These are phyloP conservation scores for Podospora australis DNA, from an alignment of 495 filamentous ascomycete genomes.

Conservation along the genomic window DNA sequence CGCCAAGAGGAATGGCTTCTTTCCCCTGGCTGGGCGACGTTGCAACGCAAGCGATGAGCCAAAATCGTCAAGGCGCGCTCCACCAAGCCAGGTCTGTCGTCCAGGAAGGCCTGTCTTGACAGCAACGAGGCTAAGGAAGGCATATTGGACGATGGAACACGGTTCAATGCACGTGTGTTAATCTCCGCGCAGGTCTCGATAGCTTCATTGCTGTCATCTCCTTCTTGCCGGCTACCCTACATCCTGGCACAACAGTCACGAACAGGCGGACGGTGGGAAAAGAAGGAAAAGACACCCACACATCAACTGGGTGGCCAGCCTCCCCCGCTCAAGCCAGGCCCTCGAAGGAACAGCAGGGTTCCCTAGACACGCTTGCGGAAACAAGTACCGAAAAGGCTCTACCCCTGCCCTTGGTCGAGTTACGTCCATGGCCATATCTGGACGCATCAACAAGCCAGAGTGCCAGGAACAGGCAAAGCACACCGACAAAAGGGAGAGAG, in stretches of 20 bases:
- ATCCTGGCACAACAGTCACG: not conserved
- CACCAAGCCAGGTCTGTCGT: slow-evolving; percentile 3
- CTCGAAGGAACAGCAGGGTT: slow-evolving; percentile 1
- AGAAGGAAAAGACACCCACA: not conserved
- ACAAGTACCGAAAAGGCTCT: slow-evolving; percentile 24
- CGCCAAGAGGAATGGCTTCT: not conserved
- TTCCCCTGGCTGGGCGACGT: slow-evolving; percentile 9
- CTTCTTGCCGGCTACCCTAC: slow-evolving; percentile 1
- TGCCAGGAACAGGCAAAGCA: slow-evolving; percentile 1
- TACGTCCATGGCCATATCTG: slow-evolving; percentile 3
- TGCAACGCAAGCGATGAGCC: slow-evolving; percentile 8
- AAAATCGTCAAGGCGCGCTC: slow-evolving; percentile 8
- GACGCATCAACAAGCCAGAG: slow-evolving; percentile 5
- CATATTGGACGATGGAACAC: slow-evolving; percentile 2
- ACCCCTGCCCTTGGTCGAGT: not conserved
- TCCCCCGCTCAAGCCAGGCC: slow-evolving; percentile 3
- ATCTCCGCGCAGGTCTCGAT: slow-evolving; percentile 1
- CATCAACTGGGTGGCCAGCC: not conserved
- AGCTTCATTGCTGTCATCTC: slow-evolving; percentile 12
- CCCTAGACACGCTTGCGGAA: slow-evolving; percentile 23
- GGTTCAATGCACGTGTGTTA: slow-evolving; percentile 7
- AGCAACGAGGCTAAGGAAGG: not conserved
- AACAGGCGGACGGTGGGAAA: not conserved
- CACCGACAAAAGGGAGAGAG: slow-evolving; percentile 9
- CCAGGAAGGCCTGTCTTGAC: slow-evolving; percentile 5